A percentile compares a stretch with the other conserved stretches of the same genome.
phyloP scores from a whole-genome alignment of 2,329 filamentous ascomycete genomes.

The Plectosphaerella plurivora region DNA sequence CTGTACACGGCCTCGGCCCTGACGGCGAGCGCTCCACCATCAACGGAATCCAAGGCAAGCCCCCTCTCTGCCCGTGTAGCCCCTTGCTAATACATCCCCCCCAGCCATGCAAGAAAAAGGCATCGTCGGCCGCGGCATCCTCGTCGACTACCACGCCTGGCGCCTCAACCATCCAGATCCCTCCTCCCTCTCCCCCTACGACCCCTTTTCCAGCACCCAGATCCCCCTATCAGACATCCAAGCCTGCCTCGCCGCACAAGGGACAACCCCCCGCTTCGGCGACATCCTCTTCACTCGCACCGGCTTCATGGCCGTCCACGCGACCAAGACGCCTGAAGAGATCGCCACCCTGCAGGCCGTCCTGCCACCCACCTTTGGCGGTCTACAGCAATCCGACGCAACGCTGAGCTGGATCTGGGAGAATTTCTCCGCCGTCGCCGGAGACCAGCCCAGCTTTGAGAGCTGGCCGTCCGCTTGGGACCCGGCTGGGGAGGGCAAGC shows the following conservation, averaged over 20 bases:
- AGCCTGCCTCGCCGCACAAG: constrained; percentile 11
- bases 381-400: constrained; percentile 41
- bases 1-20: constrained; percentile 43
- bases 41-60: constrained; percentile 11
- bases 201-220: constrained; percentile 10
- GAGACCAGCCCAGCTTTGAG: constrained; percentile 50
- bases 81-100: neutral
- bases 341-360: constrained; percentile 4
- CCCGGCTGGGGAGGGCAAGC: neutral
- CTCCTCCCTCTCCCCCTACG: constrained; percentile 12
- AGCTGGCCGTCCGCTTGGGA: constrained; percentile 30
- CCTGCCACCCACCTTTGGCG: constrained; percentile 18
- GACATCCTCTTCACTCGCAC: constrained; percentile 55
- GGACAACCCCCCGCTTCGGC: constrained; percentile 27
- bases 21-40: constrained; percentile 16
- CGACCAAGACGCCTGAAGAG: constrained; percentile 5
- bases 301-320: constrained; percentile 18
- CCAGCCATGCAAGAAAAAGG: constrained; percentile 21
- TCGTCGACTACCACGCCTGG: constrained; percentile 48
- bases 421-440: constrained; percentile 51
- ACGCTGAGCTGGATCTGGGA: constrained; percentile 56
- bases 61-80: neutral
- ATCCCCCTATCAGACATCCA: constrained; percentile 10
- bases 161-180: constrained; percentile 26
- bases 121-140: constrained; percentile 44